Conservation (phyloP, 306 rosid genomes). For the Cicer cuneatum region DNA sequence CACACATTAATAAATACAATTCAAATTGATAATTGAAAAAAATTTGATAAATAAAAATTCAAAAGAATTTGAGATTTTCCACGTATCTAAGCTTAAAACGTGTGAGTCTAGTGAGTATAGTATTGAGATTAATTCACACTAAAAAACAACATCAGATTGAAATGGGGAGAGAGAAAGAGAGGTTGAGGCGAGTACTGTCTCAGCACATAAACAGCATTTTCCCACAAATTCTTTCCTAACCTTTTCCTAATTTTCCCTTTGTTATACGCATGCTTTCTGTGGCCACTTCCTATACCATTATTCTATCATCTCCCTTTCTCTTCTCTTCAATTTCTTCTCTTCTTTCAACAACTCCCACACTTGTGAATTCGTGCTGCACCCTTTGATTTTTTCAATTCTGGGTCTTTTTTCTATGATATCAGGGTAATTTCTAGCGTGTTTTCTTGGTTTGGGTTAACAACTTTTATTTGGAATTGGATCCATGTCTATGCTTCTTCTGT, state of each 20-base stretch:
- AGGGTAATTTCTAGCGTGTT: slow-evolving; percentile 27
- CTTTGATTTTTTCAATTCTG: slow-evolving; percentile 43
- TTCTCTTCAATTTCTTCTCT: slow-evolving; percentile 23
- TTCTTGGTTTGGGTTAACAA: slow-evolving; percentile 49
- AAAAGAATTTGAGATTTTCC: too few relatives aligned
- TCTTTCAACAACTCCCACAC: slow-evolving; percentile 21
- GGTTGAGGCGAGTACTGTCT: slow-evolving; percentile 21
- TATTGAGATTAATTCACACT: too few relatives aligned
- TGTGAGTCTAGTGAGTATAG: too few relatives aligned
- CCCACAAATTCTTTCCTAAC: slow-evolving; percentile 56
- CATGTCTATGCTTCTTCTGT: slow-evolving; percentile 25
- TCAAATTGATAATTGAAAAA: too few relatives aligned
- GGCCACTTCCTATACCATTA: slow-evolving; percentile 41
- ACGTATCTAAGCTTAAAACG: too few relatives aligned
- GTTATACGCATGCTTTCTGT: slow-evolving; percentile 51
- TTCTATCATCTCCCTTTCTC: slow-evolving; percentile 35
- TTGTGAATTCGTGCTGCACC: slow-evolving; percentile 40
- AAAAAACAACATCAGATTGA: too few relatives aligned
- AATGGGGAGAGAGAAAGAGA: background rate
- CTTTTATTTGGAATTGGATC: slow-evolving; percentile 59
- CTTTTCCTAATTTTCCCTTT: slow-evolving; percentile 58
- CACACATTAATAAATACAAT: too few relatives aligned
- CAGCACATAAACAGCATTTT: slow-evolving; percentile 55
- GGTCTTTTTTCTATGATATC: slow-evolving; percentile 22
- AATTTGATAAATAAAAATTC: too few relatives aligned